Evolutionary conservation across 768 basidiomycete species (phyloP).

Genomic region (Scleroderma bovista): DNA sequence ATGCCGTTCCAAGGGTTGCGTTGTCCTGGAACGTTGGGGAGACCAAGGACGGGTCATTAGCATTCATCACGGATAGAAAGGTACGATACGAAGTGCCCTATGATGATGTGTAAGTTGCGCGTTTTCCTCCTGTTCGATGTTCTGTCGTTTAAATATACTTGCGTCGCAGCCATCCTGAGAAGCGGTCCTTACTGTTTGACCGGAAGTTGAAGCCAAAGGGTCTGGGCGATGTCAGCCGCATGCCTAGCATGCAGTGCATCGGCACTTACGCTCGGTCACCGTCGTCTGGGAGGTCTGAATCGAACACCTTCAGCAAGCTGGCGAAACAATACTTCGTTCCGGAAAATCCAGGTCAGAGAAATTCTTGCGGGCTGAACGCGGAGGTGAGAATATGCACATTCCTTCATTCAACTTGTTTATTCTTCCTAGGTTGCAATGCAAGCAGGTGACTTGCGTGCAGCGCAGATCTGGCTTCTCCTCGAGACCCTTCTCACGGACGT

Average conservation of each 20-base stretch:
- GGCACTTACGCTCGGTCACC: constrained; percentile 39
- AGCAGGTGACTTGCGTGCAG: constrained; percentile 48
- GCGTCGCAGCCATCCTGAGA: constrained; percentile 33
- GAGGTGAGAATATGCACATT: constrained; percentile 31
- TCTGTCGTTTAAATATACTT: neutral
- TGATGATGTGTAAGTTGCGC: constrained; percentile 62
- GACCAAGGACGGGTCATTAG: constrained; percentile 45
- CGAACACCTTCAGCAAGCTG: constrained; percentile 47
- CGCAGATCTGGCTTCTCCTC: constrained; percentile 65
- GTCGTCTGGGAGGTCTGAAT: constrained; percentile 20
- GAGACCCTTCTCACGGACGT: constrained; percentile 50
- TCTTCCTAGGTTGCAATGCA: constrained; percentile 48
- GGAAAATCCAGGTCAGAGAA: constrained; percentile 31
- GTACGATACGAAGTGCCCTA: constrained; percentile 64
- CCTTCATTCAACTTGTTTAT: neutral
- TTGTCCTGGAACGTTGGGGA: constrained; percentile 52
- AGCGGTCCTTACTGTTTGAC: constrained; percentile 15
- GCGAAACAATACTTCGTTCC: constrained; percentile 56
- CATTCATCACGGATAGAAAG: constrained; percentile 59
- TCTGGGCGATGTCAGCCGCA: constrained; percentile 51
- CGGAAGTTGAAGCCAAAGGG: constrained; percentile 43
- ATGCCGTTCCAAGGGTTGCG: constrained; percentile 58
- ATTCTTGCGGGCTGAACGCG: constrained; percentile 57
- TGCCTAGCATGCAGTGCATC: constrained; percentile 50
- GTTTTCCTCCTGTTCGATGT: neutral